These are phyloP conservation scores for Capronia americana DNA, from an alignment of 2,329 filamentous ascomycete species.

Conservation along the genomic window DNA sequence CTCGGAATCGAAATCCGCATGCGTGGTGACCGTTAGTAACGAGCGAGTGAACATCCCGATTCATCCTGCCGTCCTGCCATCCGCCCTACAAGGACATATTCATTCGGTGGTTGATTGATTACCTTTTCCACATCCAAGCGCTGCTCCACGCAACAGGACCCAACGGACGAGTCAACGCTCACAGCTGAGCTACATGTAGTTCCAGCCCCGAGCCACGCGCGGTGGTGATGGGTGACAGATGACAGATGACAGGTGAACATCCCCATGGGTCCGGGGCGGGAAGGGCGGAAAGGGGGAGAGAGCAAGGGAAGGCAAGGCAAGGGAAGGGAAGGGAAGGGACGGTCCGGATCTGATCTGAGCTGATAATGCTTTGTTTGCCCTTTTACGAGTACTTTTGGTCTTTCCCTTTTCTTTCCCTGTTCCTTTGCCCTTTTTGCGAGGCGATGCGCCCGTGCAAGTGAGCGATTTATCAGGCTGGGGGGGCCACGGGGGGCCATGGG, in stretches of 20 bases:
- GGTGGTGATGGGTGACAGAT: no score
- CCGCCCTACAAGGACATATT: neutral
- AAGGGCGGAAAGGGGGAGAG: no score
- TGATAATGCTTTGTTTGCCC: neutral
- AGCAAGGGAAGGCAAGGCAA: no score
- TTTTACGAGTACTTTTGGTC: neutral
- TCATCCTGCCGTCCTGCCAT: neutral
- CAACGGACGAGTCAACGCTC: neutral
- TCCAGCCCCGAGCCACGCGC: no score
- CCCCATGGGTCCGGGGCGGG: neutral
- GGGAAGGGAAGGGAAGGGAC: neutral
- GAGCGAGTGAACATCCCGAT: neutral
- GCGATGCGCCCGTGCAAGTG: no score
- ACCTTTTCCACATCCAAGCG: neutral
- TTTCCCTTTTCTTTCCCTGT: neutral
- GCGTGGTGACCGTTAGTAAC: neutral
- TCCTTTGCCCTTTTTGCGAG: neutral
- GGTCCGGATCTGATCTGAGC: neutral
- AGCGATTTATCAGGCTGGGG: neutral
- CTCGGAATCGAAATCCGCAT: neutral
- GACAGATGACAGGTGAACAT: no score
- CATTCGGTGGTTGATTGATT: neutral
- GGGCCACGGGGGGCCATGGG: no score
- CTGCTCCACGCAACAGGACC: neutral
- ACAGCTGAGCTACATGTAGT: no score